Evolutionary conservation across 2,329 filamentous ascomycete species (phyloP).

Genomic region (Fusarium avenaceum): DNA sequence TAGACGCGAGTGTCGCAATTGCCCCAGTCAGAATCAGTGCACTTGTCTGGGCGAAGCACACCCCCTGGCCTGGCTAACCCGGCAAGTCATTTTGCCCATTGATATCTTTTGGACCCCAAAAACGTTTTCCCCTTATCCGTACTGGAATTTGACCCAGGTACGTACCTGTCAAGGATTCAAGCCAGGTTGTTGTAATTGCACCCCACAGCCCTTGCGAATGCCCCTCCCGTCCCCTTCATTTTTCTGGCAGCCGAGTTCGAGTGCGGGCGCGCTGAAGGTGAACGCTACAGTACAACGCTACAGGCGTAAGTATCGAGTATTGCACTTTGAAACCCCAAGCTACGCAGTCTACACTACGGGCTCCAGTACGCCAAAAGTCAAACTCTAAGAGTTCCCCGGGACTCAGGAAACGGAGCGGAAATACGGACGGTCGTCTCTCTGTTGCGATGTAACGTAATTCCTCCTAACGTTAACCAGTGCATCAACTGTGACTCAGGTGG

Average conservation of each 20-base stretch:
- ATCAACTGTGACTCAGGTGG: conserved; percentile 3
- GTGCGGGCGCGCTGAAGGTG: no score
- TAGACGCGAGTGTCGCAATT: conserved; percentile 2
- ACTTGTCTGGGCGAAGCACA: no score
- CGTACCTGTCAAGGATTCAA: not conserved
- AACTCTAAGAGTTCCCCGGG: conserved; percentile 9
- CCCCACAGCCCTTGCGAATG: conserved; percentile 24
- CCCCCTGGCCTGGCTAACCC: no score
- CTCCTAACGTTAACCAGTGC: not conserved
- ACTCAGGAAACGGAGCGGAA: conserved; percentile 32
- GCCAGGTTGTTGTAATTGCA: not conserved
- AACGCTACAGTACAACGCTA: no score
- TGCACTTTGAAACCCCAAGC: conserved; percentile 11
- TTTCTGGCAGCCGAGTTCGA: conserved; percentile 32
- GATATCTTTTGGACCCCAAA: conserved; percentile 23
- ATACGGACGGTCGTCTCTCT: not conserved
- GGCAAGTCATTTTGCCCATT: conserved; percentile 15
- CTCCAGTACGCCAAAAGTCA: conserved; percentile 1
- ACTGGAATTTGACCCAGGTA: not conserved
- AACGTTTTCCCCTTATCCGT: conserved; percentile 12
- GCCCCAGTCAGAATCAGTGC: not conserved
- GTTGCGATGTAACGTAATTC: not conserved
- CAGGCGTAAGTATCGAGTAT: conserved; percentile 13
- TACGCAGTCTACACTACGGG: not conserved
- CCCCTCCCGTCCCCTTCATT: conserved; percentile 40